Base-by-base conservation (phyloP, 1,139 yeast genomes). In the Geotrichum phurueaensis region DNA sequence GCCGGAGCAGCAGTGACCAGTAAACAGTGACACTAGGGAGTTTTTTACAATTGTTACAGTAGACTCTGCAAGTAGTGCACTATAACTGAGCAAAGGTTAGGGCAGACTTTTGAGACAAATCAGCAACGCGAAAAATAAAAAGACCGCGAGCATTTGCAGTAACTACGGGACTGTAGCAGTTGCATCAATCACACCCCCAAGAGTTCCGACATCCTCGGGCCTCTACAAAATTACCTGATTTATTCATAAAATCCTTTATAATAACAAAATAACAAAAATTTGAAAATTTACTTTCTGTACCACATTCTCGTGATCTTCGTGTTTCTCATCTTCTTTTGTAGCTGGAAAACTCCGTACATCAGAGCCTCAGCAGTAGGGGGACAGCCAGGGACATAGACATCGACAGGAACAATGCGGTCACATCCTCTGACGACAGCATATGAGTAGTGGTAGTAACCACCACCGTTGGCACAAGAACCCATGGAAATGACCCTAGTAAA, bases 401-500 rank as follows among this genome's bases (percentile, higher is more conserved):
- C 96, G 48, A 89, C 96, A 13, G 96, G 96, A 53, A 89, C 84
- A 63, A 89, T 80, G 73, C 96, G 80, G 78, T 89, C 96, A 71
- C 96, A 90, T 54, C 96, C 96, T 73, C 96, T 82, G 33, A 89
- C 95, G 39, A 89, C 96, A 43, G 92, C 84, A 76, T 89, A 89
- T 20, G 95, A 87, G 75, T 89, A 89, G 76, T 89, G 96, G 77
- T 89, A 89, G 77, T 89, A 89, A 49, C 96, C 96, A 65, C 96
- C 96, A 64, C 96, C 96, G 73, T 89, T 89, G 65, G 96, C 96
- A 78, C 96, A 89, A 10, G 95, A 87, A 53, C 96, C 96, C 96
- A 89, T 89, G 63, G 96, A 87, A 70, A 89, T 89, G 61, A 89
- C 96, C 87, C 45, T 43, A 45, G 27, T 12, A 39, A n/a, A n/a